A percentile compares a stretch with the other conserved stretches of the same genome.
phyloP scores from a whole-genome alignment of 176 grass and related monocot genomes.

The Cenchrus americanus region DNA sequence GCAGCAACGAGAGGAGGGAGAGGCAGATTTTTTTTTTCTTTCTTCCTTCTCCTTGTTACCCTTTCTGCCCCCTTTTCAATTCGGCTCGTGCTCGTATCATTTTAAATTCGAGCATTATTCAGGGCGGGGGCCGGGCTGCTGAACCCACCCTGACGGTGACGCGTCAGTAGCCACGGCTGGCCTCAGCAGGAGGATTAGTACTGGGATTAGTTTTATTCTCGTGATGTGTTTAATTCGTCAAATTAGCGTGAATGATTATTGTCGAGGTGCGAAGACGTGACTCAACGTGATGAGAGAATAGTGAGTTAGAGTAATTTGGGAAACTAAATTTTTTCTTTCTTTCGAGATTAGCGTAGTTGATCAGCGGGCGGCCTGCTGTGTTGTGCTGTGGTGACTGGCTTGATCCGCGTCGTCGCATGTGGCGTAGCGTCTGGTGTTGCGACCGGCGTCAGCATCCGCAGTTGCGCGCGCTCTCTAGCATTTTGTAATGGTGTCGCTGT shows the following conservation, averaged over 20 bases:
- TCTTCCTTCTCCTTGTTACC: not conserved
- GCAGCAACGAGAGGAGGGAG: not conserved
- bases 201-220: not conserved
- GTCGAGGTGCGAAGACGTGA: no score
- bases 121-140: not conserved
- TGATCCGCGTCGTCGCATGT: not conserved
- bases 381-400: no score
- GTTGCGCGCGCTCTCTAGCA: not conserved
- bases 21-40: not conserved
- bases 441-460: not conserved
- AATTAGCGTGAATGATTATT: no score
- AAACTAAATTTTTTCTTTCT: no score
- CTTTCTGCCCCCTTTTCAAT: not conserved
- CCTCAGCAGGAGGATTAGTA: conserved; percentile 10
- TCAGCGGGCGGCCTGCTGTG: no score
- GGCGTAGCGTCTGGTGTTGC: conserved; percentile 10
- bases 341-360: no score
- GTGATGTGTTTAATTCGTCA: no score
- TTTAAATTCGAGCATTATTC: conserved; percentile 38
- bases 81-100: conserved; percentile 24
- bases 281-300: no score
- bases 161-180: not conserved
- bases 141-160: not conserved
- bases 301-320: no score
- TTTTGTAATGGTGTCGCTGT: no score